A percentile compares a stretch with the other conserved stretches of the same genome.
Conservation (phyloP, 2,329 filamentous ascomycete genomes). For the Lachnellula hyalina region DNA sequence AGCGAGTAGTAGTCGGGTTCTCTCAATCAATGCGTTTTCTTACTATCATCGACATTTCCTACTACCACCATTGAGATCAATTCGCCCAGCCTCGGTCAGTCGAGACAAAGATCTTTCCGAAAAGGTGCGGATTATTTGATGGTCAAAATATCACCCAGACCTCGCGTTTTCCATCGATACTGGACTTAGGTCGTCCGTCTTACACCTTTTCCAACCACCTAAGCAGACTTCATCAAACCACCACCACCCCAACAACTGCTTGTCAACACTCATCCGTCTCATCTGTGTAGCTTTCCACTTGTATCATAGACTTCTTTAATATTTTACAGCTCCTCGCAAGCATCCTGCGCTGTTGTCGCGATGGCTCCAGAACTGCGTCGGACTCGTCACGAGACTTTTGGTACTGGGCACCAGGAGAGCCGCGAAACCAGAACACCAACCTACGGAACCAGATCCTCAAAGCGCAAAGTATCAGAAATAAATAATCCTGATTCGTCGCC, state of each 20-base stretch:
- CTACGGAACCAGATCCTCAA: constrained; percentile 20
- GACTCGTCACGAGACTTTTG: constrained; percentile 21
- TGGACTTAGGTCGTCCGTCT: not conserved
- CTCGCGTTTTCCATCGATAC: not conserved
- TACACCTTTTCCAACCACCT: constrained; percentile 9
- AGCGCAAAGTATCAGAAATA: constrained; percentile 22
- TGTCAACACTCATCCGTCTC: not conserved
- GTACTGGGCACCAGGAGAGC: constrained; percentile 7
- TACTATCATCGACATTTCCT: constrained; percentile 4
- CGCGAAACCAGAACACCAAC: constrained; percentile 10
- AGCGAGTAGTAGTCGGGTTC: not conserved
- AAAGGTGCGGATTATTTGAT: not conserved
- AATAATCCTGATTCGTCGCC: constrained; percentile 8
- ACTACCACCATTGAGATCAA: not conserved
- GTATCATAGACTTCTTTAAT: not conserved
- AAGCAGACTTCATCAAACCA: constrained; percentile 1
- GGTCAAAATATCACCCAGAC: not conserved
- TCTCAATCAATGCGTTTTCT: constrained; percentile 3
- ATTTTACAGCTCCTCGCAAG: not conserved
- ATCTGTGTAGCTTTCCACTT: not conserved
- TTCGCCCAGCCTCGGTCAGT: not conserved
- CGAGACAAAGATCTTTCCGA: not conserved
- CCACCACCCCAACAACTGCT: not conserved
- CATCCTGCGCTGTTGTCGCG: not conserved
- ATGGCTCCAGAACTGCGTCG: constrained; percentile 17